phyloP scores from a whole-genome alignment of 1,284 basidiomycete species.

The Pseudozyma tsukubaensis region DNA sequence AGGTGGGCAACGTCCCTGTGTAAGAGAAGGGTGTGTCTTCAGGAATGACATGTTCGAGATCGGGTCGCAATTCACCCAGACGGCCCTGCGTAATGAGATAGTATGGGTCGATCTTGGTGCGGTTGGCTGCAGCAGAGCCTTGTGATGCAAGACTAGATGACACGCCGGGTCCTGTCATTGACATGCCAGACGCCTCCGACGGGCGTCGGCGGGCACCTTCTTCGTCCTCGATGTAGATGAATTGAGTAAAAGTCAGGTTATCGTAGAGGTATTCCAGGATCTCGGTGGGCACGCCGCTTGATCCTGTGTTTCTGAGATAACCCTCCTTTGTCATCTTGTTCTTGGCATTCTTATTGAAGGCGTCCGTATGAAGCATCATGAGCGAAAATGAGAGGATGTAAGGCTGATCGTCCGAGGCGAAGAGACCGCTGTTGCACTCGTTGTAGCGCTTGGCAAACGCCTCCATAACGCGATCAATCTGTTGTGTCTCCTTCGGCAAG shows the following conservation, averaged over 20 bases:
- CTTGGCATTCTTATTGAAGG: constrained; percentile 97
- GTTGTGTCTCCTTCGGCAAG: constrained; percentile 94
- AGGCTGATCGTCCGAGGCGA: constrained; percentile 79
- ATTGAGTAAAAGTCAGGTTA: constrained; percentile 90
- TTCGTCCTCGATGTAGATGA: constrained; percentile 90
- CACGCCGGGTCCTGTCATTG: constrained; percentile 7
- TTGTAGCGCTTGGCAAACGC: constrained; percentile 89
- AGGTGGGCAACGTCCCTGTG: constrained; percentile 40
- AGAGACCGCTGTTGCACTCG: constrained; percentile 84
- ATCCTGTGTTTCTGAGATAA: constrained; percentile 57
- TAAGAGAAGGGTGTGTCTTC: constrained; percentile 57
- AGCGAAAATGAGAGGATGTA: constrained; percentile 97
- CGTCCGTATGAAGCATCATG: constrained; percentile 98
- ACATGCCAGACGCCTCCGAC: constrained; percentile 31
- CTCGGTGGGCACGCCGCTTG: constrained; percentile 85
- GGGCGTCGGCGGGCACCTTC: constrained; percentile 34
- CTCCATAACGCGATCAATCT: constrained; percentile 97
- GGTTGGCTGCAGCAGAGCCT: constrained; percentile 50
- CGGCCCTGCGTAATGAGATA: constrained; percentile 83
- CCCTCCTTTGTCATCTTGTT: constrained; percentile 82
- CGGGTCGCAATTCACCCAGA: constrained; percentile 75
- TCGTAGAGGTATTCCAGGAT: constrained; percentile 96
- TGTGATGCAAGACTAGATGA: constrained; percentile 20
- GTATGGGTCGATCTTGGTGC: constrained; percentile 86
- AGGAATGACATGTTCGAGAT: constrained; percentile 54